Base-by-base conservation (phyloP, 2,329 filamentous ascomycete species). In the Ophiostoma triangulosporum region DNA sequence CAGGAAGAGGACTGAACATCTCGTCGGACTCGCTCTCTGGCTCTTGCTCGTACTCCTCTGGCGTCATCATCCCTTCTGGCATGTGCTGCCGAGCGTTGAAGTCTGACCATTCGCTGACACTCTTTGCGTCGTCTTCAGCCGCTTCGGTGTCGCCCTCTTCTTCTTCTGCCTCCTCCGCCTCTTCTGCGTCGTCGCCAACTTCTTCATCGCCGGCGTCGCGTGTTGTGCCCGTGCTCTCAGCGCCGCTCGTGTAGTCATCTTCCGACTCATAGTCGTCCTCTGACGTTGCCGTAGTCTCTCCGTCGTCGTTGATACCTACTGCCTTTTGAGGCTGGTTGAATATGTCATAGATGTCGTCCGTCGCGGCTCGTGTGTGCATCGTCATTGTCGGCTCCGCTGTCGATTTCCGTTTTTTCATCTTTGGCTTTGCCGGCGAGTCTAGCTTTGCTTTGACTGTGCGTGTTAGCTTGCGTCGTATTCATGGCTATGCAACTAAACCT, bases 341-440 rank as follows among this genome's bases (percentile, higher is more conserved):
- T 48, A 98, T 88, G 55, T 89, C 89, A 63, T 97, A 97, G 51
- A 98, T 96, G 61, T 98, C 93, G 61, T 97, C 90, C 57, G 91
- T 96, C 4, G 93, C 93, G 59, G 93, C 91, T 61, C 81, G 87
- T 12, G 93, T 98, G 64, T 97, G 89, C 59, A 98, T 80, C 0
- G 93, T 98, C 90, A 98, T 96, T 1, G 93, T 98, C n/a, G 90
- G 87, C 67, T 97, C 91, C 51, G 76, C 72, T 59, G 60, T 62
- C 3, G 50, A 51, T 53, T 82, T 83, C 65, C 86, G 93, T 66
- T 87, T 87, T 59, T 83, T 85, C 53, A 91, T 76, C 67, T 94
- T 97, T 4, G 81, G 82, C n/a, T 83, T 80, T 0, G 86, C 86
- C 0, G 90, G 91, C 2, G 91, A 96, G 62, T 93, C 88, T 53